Percentiles rank a stretch among this genome's conserved stretches.
phyloP scores from a whole-genome alignment of 148 eudicot genomes.

The Vaccinium myrtillus region DNA sequence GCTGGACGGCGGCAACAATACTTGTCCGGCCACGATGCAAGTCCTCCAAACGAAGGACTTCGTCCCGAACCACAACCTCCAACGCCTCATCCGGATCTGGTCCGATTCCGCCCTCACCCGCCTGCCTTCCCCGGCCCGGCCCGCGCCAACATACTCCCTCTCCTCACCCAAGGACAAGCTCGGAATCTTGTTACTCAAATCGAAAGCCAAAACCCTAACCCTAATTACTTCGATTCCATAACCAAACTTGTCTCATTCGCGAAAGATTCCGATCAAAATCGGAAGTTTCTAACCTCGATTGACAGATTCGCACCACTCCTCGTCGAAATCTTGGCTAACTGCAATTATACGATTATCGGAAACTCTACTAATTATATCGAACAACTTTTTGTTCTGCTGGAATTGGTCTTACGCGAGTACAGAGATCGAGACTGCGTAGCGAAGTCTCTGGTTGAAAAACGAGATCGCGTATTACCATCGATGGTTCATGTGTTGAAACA shows the following conservation, averaged over 20 bases:
- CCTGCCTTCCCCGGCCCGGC: conserved; percentile 2
- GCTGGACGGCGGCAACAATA: conserved; percentile 72
- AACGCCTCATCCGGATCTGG: conserved; percentile 77
- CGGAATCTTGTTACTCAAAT: conserved; percentile 26
- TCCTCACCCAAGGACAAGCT: conserved; percentile 24
- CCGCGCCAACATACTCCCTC: not conserved
- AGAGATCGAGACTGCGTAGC: conserved; percentile 10
- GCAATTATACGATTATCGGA: not conserved
- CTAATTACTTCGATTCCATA: not conserved
- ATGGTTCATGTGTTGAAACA: conserved; percentile 25
- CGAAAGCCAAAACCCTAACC: not conserved
- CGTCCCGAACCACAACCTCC: conserved; percentile 65
- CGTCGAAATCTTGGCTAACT: not conserved
- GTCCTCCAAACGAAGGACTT: conserved; percentile 44
- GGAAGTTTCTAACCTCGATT: conserved; percentile 19
- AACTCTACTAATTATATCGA: conserved; percentile 25
- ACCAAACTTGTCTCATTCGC: conserved; percentile 42
- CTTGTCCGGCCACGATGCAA: conserved; percentile 92
- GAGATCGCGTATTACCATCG: not conserved
- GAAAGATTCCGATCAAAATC: conserved; percentile 39
- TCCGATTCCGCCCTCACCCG: conserved; percentile 30
- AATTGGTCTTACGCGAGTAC: conserved; percentile 21
- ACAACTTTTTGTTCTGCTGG: conserved; percentile 28
- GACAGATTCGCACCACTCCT: conserved; percentile 26
- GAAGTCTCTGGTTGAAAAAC: not conserved